Conservation (phyloP, 352 stramenopile genomes). For the Phytophthora multivora region DNA sequence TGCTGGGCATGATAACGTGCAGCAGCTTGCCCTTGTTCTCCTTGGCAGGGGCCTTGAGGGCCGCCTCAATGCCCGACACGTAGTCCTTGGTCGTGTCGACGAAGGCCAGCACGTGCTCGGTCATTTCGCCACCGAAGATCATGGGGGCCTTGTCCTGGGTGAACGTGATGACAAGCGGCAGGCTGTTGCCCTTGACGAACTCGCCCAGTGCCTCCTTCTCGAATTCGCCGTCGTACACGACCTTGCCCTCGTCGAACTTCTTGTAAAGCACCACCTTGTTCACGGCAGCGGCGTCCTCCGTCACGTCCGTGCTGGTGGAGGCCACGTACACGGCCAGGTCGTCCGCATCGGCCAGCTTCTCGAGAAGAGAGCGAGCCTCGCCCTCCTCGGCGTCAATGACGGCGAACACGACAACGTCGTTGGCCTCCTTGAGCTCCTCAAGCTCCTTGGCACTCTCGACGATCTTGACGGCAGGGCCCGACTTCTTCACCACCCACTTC, state of each 20-base stretch:
- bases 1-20: slow-evolving; percentile 88
- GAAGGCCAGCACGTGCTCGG: slow-evolving; percentile 90
- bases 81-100: slow-evolving; percentile 77
- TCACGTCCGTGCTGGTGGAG: slow-evolving; percentile 69
- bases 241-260: slow-evolving; percentile 89
- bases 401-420: slow-evolving; percentile 88
- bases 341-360: slow-evolving; percentile 78
- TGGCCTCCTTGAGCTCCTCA: slow-evolving; percentile 73
- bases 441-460: slow-evolving; percentile 78
- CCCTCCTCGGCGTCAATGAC: slow-evolving; percentile 84
- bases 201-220: slow-evolving; percentile 57
- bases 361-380: slow-evolving; percentile 64
- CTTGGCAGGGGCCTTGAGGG: slow-evolving; percentile 65
- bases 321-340: slow-evolving; percentile 81
- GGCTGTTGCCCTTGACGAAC: slow-evolving; percentile 84
- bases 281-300: slow-evolving; percentile 54
- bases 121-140: slow-evolving; percentile 91
- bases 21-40: slow-evolving; percentile 90
- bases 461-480: slow-evolving; percentile 85
- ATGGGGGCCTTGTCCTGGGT: slow-evolving; percentile 88
- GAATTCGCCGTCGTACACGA: slow-evolving; percentile 78
- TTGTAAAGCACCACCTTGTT: slow-evolving; percentile 85
- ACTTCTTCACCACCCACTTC: slow-evolving; percentile 93
- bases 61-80: slow-evolving; percentile 53
- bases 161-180: slow-evolving; percentile 92